Base-by-base conservation (phyloP, 495 filamentous ascomycete species). In the Peziza echinospora region DNA sequence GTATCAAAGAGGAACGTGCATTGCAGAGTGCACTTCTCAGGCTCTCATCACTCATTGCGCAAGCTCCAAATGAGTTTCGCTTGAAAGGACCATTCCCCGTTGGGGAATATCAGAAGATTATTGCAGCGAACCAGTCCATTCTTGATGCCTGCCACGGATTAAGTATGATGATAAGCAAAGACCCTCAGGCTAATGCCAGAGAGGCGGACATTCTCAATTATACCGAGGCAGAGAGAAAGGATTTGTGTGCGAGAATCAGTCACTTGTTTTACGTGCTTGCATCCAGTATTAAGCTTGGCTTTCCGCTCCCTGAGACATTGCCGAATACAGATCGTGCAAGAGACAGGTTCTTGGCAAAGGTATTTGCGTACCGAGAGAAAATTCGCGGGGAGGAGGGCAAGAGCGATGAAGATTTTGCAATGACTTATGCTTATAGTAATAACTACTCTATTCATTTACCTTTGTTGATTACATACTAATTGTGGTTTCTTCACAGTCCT, bases 91-190 rank as follows among this genome's bases (percentile, higher is more conserved):
- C 86, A 0, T 97, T 97, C 53, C 79, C 82, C 1, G 68, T 76
- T 24, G 67, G 64, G 10, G 69, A 67, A 26, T 82, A 84, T 50
- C 68, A 71, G 13, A 72, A 73, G 22, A 77, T 94, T 39, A 69
- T 93, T 54, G 70, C 73, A 11, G 78, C 79, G 23, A 92, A 86
- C 2, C 72, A 78, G 39, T 73, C 75, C 34, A 82, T 93, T 62
- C 73, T 94, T 10, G 85, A 96, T 62, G 76, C 81, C 21, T 92
- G 96, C 59, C 81, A 93, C 59, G 83, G 87, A 28, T 92, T 97
- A 79, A 91, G 86, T 53, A 74, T 93, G 2, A 77, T 93, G 53
- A 82, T 93, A 49, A 66, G 79, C 61, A 87, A 87, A 59, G 79
- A 82, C 43, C 68, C 79, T 8, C 72, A 71, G 24, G 72, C 82